phyloP scores from a whole-genome alignment of 2,329 filamentous ascomycete species.

The Phaeophleospora eucalypticola region DNA sequence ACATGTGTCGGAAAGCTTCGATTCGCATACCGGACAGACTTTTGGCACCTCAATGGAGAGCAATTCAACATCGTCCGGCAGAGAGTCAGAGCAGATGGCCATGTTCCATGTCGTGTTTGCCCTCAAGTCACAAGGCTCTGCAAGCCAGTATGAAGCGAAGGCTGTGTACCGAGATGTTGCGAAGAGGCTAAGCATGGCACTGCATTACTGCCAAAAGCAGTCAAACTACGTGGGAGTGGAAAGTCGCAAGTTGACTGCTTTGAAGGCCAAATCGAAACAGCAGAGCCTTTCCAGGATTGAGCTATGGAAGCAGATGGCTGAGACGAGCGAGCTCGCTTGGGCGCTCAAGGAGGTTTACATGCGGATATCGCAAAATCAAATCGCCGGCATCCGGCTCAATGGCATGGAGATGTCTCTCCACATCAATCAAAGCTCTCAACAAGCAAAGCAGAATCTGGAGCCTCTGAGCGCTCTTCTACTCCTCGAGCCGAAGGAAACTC shows the following conservation, averaged over 20 bases:
- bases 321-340: slow-evolving; percentile 32
- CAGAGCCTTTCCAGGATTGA: slow-evolving; percentile 35
- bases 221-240: slow-evolving; percentile 90
- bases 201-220: slow-evolving; percentile 88
- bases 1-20: slow-evolving; percentile 29
- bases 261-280: slow-evolving; percentile 80
- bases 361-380: slow-evolving; percentile 14
- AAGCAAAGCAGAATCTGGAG: slow-evolving; percentile 9
- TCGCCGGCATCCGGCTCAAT: slow-evolving; percentile 57
- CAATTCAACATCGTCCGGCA: slow-evolving; percentile 26
- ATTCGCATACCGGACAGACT: slow-evolving; percentile 18
- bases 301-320: slow-evolving; percentile 23
- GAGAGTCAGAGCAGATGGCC: slow-evolving; percentile 62
- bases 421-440: slow-evolving; percentile 43
- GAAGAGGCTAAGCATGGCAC: slow-evolving; percentile 85
- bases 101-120: slow-evolving; percentile 99
- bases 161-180: slow-evolving; percentile 87
- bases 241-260: slow-evolving; percentile 71
- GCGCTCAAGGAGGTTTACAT: slow-evolving; percentile 28
- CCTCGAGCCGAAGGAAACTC: slow-evolving; percentile 74
- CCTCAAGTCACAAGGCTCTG: slow-evolving; percentile 71
- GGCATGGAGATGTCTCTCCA: slow-evolving; percentile 62
- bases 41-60: slow-evolving; percentile 30
- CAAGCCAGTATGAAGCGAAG: slow-evolving; percentile 62
- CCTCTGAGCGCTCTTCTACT: slow-evolving; percentile 85